phyloP scores from a whole-genome alignment of 805 yeast species.

The Zygoascus ofunaensis region DNA sequence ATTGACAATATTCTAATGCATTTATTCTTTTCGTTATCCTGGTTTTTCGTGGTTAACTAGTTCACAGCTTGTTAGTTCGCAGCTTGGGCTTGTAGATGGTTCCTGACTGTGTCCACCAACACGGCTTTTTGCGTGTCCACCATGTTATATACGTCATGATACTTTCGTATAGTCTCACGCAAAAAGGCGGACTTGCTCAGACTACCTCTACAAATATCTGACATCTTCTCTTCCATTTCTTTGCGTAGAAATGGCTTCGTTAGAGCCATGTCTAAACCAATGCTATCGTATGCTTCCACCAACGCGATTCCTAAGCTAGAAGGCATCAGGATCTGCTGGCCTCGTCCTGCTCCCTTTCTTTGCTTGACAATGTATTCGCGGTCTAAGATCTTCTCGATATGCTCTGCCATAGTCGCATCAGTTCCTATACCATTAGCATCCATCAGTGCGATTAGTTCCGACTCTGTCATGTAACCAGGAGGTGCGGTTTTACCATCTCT shows the following conservation, averaged over 20 bases:
- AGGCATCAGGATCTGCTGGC: slow-evolving; percentile 45
- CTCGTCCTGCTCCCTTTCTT: slow-evolving; percentile 4
- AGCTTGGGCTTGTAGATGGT: slow-evolving; percentile 4
- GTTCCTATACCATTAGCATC: slow-evolving; percentile 97
- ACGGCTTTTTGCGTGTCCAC: slow-evolving; percentile 35
- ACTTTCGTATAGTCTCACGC: slow-evolving; percentile 44
- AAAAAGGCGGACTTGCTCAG: slow-evolving; percentile 46
- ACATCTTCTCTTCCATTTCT: slow-evolving; percentile 59
- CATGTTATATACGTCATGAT: slow-evolving; percentile 50
- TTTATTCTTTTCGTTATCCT: no score
- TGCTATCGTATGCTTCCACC: slow-evolving; percentile 76
- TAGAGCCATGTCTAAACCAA: slow-evolving; percentile 66
- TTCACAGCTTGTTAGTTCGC: no score
- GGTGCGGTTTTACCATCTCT: slow-evolving; percentile 71
- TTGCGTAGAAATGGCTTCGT: slow-evolving; percentile 85
- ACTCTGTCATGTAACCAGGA: slow-evolving; percentile 79
- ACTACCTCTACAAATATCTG: slow-evolving; percentile 58
- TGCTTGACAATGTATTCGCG: slow-evolving; percentile 45
- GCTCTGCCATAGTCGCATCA: slow-evolving; percentile 98
- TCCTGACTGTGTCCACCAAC: slow-evolving; percentile 31
- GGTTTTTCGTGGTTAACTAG: no score
- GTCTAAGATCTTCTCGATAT: slow-evolving; percentile 66
- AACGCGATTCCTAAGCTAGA: slow-evolving; percentile 77
- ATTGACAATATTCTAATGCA: background rate
- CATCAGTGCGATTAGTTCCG: slow-evolving; percentile 88